These are phyloP conservation scores for Viola odorata DNA, from an alignment of 345 rosid genomes.

Conservation along the genomic window DNA sequence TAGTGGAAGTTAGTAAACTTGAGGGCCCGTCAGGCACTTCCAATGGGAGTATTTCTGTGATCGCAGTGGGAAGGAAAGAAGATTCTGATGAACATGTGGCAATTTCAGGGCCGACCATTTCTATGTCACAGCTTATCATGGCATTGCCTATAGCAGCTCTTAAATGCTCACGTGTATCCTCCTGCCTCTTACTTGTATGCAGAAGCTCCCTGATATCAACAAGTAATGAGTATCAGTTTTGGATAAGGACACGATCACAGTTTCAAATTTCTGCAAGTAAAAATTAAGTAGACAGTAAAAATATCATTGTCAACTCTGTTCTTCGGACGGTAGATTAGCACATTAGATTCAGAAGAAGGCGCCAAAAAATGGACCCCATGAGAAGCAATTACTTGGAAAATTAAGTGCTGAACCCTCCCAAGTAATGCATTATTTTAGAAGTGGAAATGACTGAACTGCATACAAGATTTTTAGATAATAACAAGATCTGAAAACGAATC, in stretches of 20 bases:
- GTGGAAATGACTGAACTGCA: neutral
- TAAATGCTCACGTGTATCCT: constrained; percentile 43
- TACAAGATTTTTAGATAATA: neutral
- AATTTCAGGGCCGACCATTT: constrained; percentile 65
- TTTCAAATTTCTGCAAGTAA: neutral
- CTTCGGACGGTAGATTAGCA: neutral
- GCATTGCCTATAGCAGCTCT: constrained; percentile 47
- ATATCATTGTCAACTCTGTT: too few relatives aligned
- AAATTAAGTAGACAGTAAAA: too few relatives aligned
- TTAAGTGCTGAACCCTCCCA: neutral
- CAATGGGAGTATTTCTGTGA: constrained; percentile 48
- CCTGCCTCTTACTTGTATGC: constrained; percentile 64
- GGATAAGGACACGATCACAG: constrained; percentile 1
- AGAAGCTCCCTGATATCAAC: constrained; percentile 61
- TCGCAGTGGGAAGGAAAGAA: constrained; percentile 55
- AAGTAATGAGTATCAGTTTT: neutral
- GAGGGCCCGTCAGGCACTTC: constrained; percentile 37
- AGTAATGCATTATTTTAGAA: neutral
- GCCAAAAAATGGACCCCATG: neutral
- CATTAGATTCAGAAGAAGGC: neutral
- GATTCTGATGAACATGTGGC: constrained; percentile 60
- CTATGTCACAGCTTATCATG: constrained; percentile 68
- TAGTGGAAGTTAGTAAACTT: constrained; percentile 30
- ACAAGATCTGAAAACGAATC: neutral
- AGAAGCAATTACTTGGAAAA: neutral